Conservation (phyloP, 495 filamentous ascomycete genomes). For the Aspergillus diversus region DNA sequence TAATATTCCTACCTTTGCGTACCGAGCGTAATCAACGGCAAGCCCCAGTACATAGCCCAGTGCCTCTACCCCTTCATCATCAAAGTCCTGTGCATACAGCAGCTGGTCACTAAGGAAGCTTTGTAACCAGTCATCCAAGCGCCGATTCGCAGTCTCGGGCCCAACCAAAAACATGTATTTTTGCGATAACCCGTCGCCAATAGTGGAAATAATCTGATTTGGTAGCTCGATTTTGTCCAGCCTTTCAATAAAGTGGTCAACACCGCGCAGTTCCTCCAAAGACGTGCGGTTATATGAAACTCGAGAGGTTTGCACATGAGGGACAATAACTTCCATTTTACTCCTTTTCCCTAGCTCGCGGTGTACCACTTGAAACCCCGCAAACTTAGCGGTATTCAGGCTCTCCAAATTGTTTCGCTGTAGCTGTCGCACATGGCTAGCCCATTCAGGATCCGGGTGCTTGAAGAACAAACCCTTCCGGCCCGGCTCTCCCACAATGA, state of each 20-base stretch:
- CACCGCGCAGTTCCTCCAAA: constrained; percentile 76
- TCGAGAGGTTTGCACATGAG: constrained; percentile 73
- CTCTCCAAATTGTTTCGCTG: constrained; percentile 58
- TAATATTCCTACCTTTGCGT: constrained; percentile 59
- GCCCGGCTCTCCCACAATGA: constrained; percentile 69
- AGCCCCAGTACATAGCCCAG: constrained; percentile 56
- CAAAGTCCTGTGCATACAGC: constrained; percentile 52
- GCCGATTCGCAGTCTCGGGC: constrained; percentile 54
- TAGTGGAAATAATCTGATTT: constrained; percentile 75
- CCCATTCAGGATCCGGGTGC: constrained; percentile 81
- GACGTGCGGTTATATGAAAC: constrained; percentile 55
- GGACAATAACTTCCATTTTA: constrained; percentile 58
- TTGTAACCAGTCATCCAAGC: constrained; percentile 69
- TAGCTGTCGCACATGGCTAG: constrained; percentile 65
- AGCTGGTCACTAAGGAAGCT: constrained; percentile 63
- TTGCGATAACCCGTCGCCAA: constrained; percentile 77
- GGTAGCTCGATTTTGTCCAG: constrained; percentile 81
- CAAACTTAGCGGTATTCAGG: constrained; percentile 30
- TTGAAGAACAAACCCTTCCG: constrained; percentile 52
- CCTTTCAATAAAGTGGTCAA: constrained; percentile 72
- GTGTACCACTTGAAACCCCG: constrained; percentile 49
- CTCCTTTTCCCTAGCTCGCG: constrained; percentile 48
- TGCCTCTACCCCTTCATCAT: constrained; percentile 51
- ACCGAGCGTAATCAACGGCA: constrained; percentile 61
- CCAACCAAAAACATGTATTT: constrained; percentile 71